phyloP scores from a whole-genome alignment of 441 rosid species.

The Aquilaria agallochum region DNA sequence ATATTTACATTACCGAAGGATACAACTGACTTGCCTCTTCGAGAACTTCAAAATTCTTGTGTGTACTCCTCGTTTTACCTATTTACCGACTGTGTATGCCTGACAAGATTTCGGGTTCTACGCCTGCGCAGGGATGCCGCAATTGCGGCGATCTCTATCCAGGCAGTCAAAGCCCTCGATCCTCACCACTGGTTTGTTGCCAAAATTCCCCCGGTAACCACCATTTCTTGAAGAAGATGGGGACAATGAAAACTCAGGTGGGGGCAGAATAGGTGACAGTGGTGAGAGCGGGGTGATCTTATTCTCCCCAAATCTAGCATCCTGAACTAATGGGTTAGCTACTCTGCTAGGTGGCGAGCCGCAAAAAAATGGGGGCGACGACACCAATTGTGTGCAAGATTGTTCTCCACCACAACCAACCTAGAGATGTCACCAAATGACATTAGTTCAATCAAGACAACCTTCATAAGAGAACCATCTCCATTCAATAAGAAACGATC shows the following conservation, averaged over 20 bases:
- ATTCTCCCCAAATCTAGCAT: slow-evolving; percentile 66
- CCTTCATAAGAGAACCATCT: no score
- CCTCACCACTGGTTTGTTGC: slow-evolving; percentile 77
- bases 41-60: slow-evolving; percentile 31
- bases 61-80: slow-evolving; percentile 12
- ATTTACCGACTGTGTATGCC: slow-evolving; percentile 27
- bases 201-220: slow-evolving; percentile 58
- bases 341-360: slow-evolving; percentile 99
- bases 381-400: slow-evolving; percentile 41
- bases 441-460: background rate
- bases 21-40: background rate
- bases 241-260: slow-evolving; percentile 21
- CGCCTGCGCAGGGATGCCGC: slow-evolving; percentile 78
- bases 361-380: slow-evolving; percentile 71
- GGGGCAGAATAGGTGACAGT: slow-evolving; percentile 26
- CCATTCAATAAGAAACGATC: no score
- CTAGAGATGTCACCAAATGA: slow-evolving; percentile 22
- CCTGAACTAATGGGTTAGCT: slow-evolving; percentile 92
- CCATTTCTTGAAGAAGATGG: slow-evolving; percentile 61
- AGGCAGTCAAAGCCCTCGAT: slow-evolving; percentile 92
- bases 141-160: slow-evolving; percentile 63
- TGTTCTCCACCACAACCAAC: slow-evolving; percentile 54
- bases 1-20: slow-evolving; percentile 38
- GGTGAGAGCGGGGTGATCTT: slow-evolving; percentile 34
- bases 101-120: slow-evolving; percentile 16